Base-by-base conservation (phyloP, 805 yeast genomes). In the Candida montana region DNA sequence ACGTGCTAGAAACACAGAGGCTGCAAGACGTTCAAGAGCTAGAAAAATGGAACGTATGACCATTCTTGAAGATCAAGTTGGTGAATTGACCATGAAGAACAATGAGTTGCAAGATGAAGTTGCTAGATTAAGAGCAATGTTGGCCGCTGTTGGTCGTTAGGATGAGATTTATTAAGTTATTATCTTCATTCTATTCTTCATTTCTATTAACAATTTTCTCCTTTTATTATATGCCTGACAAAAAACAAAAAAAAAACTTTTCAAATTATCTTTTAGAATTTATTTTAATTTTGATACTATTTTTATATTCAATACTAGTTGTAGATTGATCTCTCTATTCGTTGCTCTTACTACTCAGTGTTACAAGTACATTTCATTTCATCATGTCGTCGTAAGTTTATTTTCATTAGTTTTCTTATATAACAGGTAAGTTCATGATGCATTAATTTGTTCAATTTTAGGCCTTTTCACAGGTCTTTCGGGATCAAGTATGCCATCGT, bases 1-100 rank as follows among this genome's bases (percentile, higher is more conserved):
- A 69, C 81, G 98, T 61, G 98, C 98, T 8, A 81, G 91, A 65
- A 91, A 93, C 74, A 91, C 81, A 37, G 96, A 89, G 61, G 97
- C 98, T 52, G 97, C 97, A 7, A 80, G 97, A 64, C 78, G 96
- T 59, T 88, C 96, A 21, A 74, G 97, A 57, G 96, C 96, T 19
- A 79, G 95, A 62, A 88, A 90, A 65, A 80, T 84, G 81, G 85
- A 85, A 62, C 77, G 95, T 63, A 84, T 90, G 87, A 55, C 65
- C 46, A 91, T 86, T 61, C 69, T 90, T 60, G 97, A 90, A 65
- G 77, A 64, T 19, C 79, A 77, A 62, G 93, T 89, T 40, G 87
- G 81, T 50, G 73, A 63, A 26, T 69, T 90, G 49, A 51, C 82
- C 36, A 58, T 64, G 21, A 79, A 71, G 52, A 89, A 88, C 64